A percentile compares a stretch with the other conserved stretches of the same genome.
phyloP scores from a whole-genome alignment of 805 yeast species.

The Blastobotrys chiropterorum region DNA sequence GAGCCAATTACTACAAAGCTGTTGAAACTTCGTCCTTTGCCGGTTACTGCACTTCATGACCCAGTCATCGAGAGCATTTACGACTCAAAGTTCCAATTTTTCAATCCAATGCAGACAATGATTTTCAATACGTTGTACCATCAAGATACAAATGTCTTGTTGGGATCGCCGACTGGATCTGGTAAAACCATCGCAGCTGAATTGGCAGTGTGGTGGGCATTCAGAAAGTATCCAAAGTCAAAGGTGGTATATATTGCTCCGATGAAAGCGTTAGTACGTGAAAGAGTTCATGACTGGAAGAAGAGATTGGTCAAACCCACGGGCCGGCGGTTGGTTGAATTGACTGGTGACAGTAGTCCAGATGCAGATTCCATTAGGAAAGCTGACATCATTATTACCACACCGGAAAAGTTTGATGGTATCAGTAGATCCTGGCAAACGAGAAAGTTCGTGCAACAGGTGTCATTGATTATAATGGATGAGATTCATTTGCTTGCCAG shows the following conservation, averaged over 20 bases:
- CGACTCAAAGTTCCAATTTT: slow-evolving; percentile 62
- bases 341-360: slow-evolving; percentile 79
- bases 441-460: slow-evolving; percentile 65
- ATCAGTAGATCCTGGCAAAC: slow-evolving; percentile 82
- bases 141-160: slow-evolving; percentile 69
- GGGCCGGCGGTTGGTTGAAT: slow-evolving; percentile 56
- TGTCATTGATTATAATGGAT: slow-evolving; percentile 76
- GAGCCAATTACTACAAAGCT: slow-evolving; percentile 81
- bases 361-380: slow-evolving; percentile 57
- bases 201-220: slow-evolving; percentile 95
- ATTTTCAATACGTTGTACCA: slow-evolving; percentile 84
- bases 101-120: slow-evolving; percentile 99
- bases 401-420: slow-evolving; percentile 86
- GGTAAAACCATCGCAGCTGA: slow-evolving; percentile 98
- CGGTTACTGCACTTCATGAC: slow-evolving; percentile 72
- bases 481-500: slow-evolving; percentile 79
- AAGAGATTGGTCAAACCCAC: slow-evolving; percentile 41
- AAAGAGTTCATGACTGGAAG: slow-evolving; percentile 78
- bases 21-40: slow-evolving; percentile 77
- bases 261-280: slow-evolving; percentile 81
- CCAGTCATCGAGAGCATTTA: slow-evolving; percentile 63
- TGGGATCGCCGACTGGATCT: slow-evolving; percentile 98
- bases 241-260: slow-evolving; percentile 85
- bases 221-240: slow-evolving; percentile 69
- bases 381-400: slow-evolving; percentile 73